phyloP scores from a whole-genome alignment of 1,284 basidiomycete species.

The Leccinum huronense region DNA sequence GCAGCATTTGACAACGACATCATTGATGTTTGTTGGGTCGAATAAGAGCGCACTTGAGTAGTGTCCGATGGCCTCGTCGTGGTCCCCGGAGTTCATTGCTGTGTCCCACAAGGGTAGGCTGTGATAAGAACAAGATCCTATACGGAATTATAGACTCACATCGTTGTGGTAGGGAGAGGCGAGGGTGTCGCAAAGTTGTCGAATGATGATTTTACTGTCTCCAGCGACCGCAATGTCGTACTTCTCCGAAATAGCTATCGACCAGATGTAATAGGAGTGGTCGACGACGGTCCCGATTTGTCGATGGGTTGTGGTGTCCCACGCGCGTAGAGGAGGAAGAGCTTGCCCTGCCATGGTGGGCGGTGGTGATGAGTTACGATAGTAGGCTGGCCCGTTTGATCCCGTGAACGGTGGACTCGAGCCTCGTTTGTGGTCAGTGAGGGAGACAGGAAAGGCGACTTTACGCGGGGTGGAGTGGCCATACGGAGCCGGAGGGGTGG shows the following conservation, averaged over 20 bases:
- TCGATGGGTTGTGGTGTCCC: background rate
- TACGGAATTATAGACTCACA: background rate
- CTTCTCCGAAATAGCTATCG: background rate
- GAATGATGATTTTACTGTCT: background rate
- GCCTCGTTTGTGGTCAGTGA: conserved; percentile 53
- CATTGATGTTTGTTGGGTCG: background rate
- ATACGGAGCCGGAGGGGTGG: conserved; percentile 63
- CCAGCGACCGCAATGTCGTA: background rate
- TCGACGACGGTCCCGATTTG: background rate
- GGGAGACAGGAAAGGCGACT: conserved; percentile 61
- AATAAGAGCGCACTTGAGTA: background rate
- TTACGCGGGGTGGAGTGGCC: conserved; percentile 54
- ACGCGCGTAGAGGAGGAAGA: too few species aligned
- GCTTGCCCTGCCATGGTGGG: too few species aligned
- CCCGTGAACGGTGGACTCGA: conserved; percentile 46
- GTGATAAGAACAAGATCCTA: background rate
- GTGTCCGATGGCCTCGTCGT: background rate
- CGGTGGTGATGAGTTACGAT: too few species aligned
- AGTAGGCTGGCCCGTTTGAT: too few species aligned
- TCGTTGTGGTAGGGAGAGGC: background rate
- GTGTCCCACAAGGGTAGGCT: background rate
- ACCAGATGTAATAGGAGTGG: background rate
- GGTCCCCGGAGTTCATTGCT: background rate
- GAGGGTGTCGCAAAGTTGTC: background rate
- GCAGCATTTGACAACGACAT: background rate